These are phyloP conservation scores for Penicillium bovifimosum DNA, from an alignment of 495 filamentous ascomycete genomes.

Conservation along the genomic window DNA sequence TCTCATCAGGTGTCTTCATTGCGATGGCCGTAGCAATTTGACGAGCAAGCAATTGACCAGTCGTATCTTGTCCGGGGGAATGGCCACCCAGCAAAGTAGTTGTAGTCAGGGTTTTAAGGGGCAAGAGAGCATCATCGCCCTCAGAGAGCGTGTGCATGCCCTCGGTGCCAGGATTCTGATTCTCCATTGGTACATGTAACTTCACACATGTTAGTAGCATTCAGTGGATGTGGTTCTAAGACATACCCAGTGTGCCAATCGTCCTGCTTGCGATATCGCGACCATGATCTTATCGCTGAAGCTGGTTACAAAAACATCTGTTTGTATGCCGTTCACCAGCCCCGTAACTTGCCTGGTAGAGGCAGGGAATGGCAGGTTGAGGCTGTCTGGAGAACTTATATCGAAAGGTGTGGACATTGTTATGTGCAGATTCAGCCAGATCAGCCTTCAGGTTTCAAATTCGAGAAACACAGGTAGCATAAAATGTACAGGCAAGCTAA, in stretches of 20 bases:
- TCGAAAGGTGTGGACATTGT: constrained; percentile 31
- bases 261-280: constrained; percentile 79
- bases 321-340: constrained; percentile 58
- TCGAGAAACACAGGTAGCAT: background rate
- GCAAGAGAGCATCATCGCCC: constrained; percentile 60
- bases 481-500: background rate
- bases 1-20: constrained; percentile 67
- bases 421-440: background rate
- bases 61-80: constrained; percentile 67
- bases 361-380: constrained; percentile 68
- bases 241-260: constrained; percentile 86
- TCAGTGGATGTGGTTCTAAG: background rate
- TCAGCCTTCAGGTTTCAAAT: background rate
- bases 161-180: constrained; percentile 53
- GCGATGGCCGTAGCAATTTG: constrained; percentile 79
- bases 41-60: constrained; percentile 81
- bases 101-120: constrained; percentile 74
- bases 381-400: constrained; percentile 23
- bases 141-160: constrained; percentile 41
- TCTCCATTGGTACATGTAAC: constrained; percentile 83
- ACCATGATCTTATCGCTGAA: constrained; percentile 93
- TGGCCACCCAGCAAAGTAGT: constrained; percentile 86
- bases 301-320: constrained; percentile 61
- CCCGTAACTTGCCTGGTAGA: constrained; percentile 60
- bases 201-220: constrained; percentile 32